Conservation (phyloP, 2,329 filamentous ascomycete genomes). For the Pseudocercospora eumusae region DNA sequence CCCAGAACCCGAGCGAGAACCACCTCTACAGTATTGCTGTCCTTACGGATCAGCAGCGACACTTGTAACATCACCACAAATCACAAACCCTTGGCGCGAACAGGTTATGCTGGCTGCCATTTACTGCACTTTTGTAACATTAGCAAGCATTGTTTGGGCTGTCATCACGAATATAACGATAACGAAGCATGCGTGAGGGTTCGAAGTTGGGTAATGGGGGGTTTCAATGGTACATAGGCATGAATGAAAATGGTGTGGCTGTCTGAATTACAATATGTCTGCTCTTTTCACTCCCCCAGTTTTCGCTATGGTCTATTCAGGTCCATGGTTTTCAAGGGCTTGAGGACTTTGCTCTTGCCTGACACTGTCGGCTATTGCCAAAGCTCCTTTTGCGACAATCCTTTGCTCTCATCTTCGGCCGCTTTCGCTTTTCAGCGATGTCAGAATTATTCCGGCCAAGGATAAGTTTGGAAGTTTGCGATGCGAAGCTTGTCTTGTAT, state of each 20-base stretch:
- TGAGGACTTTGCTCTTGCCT: no score
- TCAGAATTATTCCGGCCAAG: neutral
- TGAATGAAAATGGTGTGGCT: neutral
- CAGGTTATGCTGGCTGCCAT: neutral
- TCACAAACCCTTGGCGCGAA: neutral
- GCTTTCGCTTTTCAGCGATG: neutral
- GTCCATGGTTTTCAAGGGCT: neutral
- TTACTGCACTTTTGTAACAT: neutral
- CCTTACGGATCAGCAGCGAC: neutral
- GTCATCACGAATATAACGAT: slow-evolving; percentile 4
- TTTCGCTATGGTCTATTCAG: no score
- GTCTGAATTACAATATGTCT: neutral
- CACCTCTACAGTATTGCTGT: neutral
- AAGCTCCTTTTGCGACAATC: no score
- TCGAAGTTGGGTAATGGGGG: neutral
- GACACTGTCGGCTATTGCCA: no score
- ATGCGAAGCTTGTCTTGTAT: no score
- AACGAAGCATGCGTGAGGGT: neutral
- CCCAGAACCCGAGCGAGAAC: no score
- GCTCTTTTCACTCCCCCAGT: neutral
- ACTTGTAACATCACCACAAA: neutral
- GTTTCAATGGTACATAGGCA: slow-evolving; percentile 4
- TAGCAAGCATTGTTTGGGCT: neutral
- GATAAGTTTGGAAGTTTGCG: neutral
- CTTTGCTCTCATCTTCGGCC: neutral